Percentiles rank a stretch among this genome's conserved stretches.
Conservation (phyloP, 352 stramenopile genomes). For the Blastocystis sp. region DNA sequence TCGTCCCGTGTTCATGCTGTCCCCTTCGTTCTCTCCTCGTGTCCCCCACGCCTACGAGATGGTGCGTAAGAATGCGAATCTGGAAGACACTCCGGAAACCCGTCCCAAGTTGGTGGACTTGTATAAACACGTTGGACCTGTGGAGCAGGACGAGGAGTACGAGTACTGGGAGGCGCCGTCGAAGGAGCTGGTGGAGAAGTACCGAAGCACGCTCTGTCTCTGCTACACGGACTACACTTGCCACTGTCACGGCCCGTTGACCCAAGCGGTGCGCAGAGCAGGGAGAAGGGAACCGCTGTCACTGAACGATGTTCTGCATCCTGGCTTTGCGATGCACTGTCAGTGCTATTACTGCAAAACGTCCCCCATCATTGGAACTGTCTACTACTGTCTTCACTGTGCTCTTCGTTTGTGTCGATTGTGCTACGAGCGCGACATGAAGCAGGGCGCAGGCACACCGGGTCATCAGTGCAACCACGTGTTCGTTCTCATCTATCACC, state of each 20-base stretch:
- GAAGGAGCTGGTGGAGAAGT: background rate
- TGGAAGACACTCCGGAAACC: background rate
- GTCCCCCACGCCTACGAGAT: background rate
- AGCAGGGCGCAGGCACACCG: background rate
- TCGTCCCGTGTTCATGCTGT: background rate
- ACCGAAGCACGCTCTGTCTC: conserved; percentile 3
- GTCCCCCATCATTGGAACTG: conserved; percentile 5
- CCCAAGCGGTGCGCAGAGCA: background rate
- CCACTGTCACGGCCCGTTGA: background rate
- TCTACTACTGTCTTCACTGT: conserved; percentile 38
- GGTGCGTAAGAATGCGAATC: background rate
- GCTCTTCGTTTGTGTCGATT: background rate
- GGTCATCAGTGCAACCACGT: conserved; percentile 49
- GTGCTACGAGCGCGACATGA: conserved; percentile 31
- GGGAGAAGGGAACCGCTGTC: background rate
- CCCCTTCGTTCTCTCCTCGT: background rate
- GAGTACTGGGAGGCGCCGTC: background rate
- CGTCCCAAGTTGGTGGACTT: background rate
- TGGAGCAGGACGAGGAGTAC: background rate
- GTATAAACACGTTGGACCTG: background rate
- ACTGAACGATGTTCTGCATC: background rate
- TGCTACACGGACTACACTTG: background rate
- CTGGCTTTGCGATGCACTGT: background rate
- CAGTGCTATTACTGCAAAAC: conserved; percentile 27
- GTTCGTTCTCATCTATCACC: conserved; percentile 24